A percentile compares a stretch with the other conserved stretches of the same genome.
These are phyloP conservation scores for Anthoceros angustus DNA, from an alignment of 225 moss, liverwort and hornwort species.

Conservation along the genomic window DNA sequence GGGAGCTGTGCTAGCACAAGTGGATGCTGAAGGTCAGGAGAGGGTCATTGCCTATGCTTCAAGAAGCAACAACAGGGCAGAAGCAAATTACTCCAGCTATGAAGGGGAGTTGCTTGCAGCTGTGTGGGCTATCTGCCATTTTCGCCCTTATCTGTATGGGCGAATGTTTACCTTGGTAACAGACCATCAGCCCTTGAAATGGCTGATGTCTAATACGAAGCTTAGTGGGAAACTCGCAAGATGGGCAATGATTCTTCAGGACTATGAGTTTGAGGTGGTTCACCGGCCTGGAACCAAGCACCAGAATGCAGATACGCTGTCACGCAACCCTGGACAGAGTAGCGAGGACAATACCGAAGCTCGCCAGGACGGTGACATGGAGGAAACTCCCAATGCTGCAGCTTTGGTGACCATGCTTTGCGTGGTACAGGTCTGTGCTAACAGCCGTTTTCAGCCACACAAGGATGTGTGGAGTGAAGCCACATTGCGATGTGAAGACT, in stretches of 20 bases:
- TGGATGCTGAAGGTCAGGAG: not conserved
- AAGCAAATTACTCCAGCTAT: not conserved
- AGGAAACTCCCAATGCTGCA: too few species aligned
- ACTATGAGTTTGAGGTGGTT: not conserved
- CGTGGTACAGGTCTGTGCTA: too few species aligned
- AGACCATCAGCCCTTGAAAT: slow-evolving; percentile 1
- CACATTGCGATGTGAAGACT: not conserved
- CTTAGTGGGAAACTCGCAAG: not conserved
- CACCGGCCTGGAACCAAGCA: not conserved
- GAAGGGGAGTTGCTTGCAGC: not conserved
- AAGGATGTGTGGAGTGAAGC: not conserved
- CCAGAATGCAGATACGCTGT: not conserved
- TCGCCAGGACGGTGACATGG: not conserved
- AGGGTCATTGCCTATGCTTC: not conserved
- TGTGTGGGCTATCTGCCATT: not conserved
- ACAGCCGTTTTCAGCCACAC: too few species aligned
- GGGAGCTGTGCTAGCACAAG: not conserved
- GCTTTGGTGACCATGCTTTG: too few species aligned
- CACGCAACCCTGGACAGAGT: not conserved
- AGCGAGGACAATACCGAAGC: not conserved
- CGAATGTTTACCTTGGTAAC: slow-evolving; percentile 3
- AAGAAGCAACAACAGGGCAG: not conserved
- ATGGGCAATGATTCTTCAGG: not conserved
- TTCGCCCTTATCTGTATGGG: slow-evolving; percentile 3
- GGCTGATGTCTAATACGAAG: not conserved